These are phyloP conservation scores for Aspergillus ruber DNA, from an alignment of 2,329 filamentous ascomycete genomes.

Conservation along the genomic window DNA sequence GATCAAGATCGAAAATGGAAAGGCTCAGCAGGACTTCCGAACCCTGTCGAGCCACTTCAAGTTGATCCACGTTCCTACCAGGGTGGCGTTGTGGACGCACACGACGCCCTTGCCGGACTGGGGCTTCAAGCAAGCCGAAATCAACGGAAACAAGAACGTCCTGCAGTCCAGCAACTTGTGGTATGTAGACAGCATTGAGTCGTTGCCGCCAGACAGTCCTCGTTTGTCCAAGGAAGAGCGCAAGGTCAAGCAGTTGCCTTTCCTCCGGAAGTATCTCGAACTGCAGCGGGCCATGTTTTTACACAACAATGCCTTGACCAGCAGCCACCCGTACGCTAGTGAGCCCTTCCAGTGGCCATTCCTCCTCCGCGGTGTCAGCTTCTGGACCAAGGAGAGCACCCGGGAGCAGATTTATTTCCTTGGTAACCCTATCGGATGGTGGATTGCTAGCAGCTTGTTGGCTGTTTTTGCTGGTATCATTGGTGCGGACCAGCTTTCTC, in stretches of 20 bases:
- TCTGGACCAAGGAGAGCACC: slow-evolving; percentile 97
- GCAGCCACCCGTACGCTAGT: slow-evolving; percentile 92
- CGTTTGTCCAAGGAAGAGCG: slow-evolving; percentile 70
- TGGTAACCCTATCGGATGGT: slow-evolving; percentile 95
- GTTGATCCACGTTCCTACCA: slow-evolving; percentile 86
- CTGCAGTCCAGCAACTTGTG: slow-evolving; percentile 86
- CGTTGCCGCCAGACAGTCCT: slow-evolving; percentile 61
- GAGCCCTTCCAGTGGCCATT: slow-evolving; percentile 98
- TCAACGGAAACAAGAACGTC: slow-evolving; percentile 98
- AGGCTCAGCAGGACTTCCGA: slow-evolving; percentile 76
- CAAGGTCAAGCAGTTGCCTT: slow-evolving; percentile 76
- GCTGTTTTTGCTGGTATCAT: slow-evolving; percentile 91
- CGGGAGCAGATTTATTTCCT: slow-evolving; percentile 97
- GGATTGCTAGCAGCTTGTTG: slow-evolving; percentile 84
- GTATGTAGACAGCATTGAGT: slow-evolving; percentile 88
- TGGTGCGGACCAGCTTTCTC: slow-evolving; percentile 84
- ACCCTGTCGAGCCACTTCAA: slow-evolving; percentile 92
- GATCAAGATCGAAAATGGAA: slow-evolving; percentile 80
- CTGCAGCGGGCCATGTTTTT: slow-evolving; percentile 97
- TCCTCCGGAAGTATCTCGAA: slow-evolving; percentile 92
- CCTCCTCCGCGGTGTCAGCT: slow-evolving; percentile 91
- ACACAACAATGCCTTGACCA: slow-evolving; percentile 97
- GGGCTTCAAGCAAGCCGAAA: slow-evolving; percentile 95
- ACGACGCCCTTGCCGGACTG: slow-evolving; percentile 92
- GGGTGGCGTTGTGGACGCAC: slow-evolving; percentile 99